Evolutionary conservation across 768 basidiomycete species (phyloP), one percentile per base, ranked within the genome.

Genomic region (Mycena pura): DNA sequence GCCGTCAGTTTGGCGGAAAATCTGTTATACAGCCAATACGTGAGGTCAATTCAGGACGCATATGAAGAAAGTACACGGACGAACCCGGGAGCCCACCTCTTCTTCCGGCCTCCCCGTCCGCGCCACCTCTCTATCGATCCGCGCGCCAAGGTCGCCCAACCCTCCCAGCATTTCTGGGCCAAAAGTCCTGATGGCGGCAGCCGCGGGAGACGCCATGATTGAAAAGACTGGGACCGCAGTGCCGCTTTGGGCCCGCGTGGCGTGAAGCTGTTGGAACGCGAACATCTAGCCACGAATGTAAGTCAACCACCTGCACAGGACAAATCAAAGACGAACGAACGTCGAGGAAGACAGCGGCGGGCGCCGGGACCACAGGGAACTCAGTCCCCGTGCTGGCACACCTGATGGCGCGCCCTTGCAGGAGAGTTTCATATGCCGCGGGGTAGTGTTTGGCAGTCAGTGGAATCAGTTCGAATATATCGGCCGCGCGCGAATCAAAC

Each of bases 101-200:
- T n/a, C 46, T 13, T 44, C 22, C 3, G 13, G 27, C 22, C 36
- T 41, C 6, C 60, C 60, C 2, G 46, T 24, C n/a, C 46, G 39
- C 45, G 27, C 11, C 2, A 31, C 60, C 27, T 61, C 45, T 6
- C 41, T 50, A 5, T 61, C 60, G 17, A 49, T 43, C 5, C 27
- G 25, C 0, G 22, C 31, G 5, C 38, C 14, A 6, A 61, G 9
- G 6, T 54, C 50, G 5, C 60, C 60, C 2, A 22, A n/a, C 2
- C 60, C 60, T 2, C 60, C 60, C 27, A 55, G 22, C 1, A 45
- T 47, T 19, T 40, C 46, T 1, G 60, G 60, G 3, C 52, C 45
- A 10, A 48, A 55, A 21, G 43, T 6, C 2, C 43, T 44, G 6
- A 61, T 22, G 22, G 48, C 3, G 5, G 60, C 8, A 3, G 14